Evolutionary conservation across 495 filamentous ascomycete genomes (phyloP).

Genomic region (Astrothelium macrocarpum): DNA sequence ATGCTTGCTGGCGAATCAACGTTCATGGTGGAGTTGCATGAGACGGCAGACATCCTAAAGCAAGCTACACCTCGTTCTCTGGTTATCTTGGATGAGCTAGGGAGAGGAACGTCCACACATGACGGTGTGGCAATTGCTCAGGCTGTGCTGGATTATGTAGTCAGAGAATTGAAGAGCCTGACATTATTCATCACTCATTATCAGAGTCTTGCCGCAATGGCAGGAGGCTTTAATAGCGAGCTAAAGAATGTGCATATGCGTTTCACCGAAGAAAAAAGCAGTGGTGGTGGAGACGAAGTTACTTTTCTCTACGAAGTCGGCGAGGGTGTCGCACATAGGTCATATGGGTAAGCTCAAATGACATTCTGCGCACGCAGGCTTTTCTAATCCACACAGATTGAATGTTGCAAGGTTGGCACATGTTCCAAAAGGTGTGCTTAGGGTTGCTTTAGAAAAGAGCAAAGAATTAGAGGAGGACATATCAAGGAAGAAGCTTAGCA

Average conservation of each 20-base stretch:
- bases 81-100: slow-evolving; percentile 91
- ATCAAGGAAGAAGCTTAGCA: slow-evolving; percentile 42
- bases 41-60: slow-evolving; percentile 85
- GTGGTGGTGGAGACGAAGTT: slow-evolving; percentile 36
- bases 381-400: slow-evolving; percentile 27
- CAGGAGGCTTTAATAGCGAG: slow-evolving; percentile 50
- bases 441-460: slow-evolving; percentile 70
- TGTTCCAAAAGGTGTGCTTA: slow-evolving; percentile 63
- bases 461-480: slow-evolving; percentile 68
- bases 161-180: slow-evolving; percentile 61
- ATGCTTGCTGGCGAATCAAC: slow-evolving; percentile 91
- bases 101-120: slow-evolving; percentile 80
- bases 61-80: slow-evolving; percentile 70
- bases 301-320: slow-evolving; percentile 50
- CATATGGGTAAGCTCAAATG: slow-evolving; percentile 51
- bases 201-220: slow-evolving; percentile 68
- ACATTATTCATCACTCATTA: slow-evolving; percentile 97
- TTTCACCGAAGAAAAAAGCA: slow-evolving; percentile 48
- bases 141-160: slow-evolving; percentile 76
- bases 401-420: slow-evolving; percentile 87
- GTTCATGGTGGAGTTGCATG: slow-evolving; percentile 95
- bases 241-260: slow-evolving; percentile 76
- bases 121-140: slow-evolving; percentile 95
- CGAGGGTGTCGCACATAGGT: slow-evolving; percentile 83
- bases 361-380: neutral